A percentile compares a stretch with the other conserved stretches of the same genome.
Evolutionary conservation across 108 stramenopile genomes (phyloP).

Genomic region (Conticribra weissflogii): DNA sequence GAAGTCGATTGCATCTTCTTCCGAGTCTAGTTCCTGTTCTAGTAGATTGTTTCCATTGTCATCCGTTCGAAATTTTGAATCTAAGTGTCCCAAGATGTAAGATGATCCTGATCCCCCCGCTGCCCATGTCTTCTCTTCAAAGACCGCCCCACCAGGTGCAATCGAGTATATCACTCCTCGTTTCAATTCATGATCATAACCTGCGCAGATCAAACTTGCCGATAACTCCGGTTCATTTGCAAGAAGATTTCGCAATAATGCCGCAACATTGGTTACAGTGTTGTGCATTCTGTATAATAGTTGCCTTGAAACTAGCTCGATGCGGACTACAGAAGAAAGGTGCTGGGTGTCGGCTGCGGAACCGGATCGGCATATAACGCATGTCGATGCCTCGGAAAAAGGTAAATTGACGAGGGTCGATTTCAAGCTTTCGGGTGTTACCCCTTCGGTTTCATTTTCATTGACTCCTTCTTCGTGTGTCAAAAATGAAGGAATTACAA

Average conservation of each 20-base stretch:
- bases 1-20: conserved; percentile 69
- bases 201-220: conserved; percentile 81
- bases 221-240: conserved; percentile 36
- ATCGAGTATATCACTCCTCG: conserved; percentile 67
- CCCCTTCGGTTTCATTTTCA: conserved; percentile 9
- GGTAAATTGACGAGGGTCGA: conserved; percentile 2
- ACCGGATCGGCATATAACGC: conserved; percentile 80
- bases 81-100: conserved; percentile 71
- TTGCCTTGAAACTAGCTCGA: conserved; percentile 52
- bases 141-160: conserved; percentile 55
- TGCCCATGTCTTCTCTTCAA: conserved; percentile 69
- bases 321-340: conserved; percentile 50
- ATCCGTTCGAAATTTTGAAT: conserved; percentile 41
- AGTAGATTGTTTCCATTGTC: not conserved
- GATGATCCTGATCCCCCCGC: conserved; percentile 78
- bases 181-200: conserved; percentile 57
- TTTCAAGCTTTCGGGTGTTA: not conserved
- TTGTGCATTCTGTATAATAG: conserved; percentile 40
- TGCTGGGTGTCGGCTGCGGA: conserved; percentile 88
- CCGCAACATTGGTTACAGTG: conserved; percentile 71
- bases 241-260: conserved; percentile 55
- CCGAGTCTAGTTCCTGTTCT: conserved; percentile 22
- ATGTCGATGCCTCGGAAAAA: conserved; percentile 51
- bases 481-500: not conserved
- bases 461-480: not conserved